phyloP scores from a whole-genome alignment of 768 basidiomycete species.

The Lentinus brumalis region DNA sequence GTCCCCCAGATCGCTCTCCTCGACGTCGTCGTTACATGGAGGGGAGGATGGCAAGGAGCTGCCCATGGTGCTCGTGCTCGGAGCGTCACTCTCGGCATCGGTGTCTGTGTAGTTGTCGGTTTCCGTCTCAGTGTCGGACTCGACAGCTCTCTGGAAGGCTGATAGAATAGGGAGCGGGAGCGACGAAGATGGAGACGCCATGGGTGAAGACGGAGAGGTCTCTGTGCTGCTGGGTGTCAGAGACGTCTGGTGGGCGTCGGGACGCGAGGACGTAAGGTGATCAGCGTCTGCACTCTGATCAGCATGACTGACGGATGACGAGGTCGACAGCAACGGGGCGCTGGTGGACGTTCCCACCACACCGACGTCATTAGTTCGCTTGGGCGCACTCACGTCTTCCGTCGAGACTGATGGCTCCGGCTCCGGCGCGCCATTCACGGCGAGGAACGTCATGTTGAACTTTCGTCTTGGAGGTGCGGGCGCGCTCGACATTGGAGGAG shows the following conservation, averaged over 20 bases:
- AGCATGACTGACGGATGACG: conserved; percentile 1
- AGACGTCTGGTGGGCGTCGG: background rate
- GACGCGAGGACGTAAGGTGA: conserved; percentile 1
- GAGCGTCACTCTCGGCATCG: conserved; percentile 29
- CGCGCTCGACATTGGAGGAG: background rate
- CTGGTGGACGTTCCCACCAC: conserved; percentile 1
- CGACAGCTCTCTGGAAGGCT: background rate
- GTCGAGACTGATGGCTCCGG: background rate
- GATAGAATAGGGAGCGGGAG: conserved; percentile 14
- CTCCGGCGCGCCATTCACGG: conserved; percentile 13
- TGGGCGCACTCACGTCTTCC: background rate
- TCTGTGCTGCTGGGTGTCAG: background rate
- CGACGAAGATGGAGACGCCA: conserved; percentile 19
- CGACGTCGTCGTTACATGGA: conserved; percentile 13
- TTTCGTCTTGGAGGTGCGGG: conserved; percentile 9
- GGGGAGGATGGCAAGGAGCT: conserved; percentile 21
- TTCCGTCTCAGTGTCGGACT: conserved; percentile 23
- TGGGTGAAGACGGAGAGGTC: background rate
- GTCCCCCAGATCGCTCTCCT: conserved; percentile 5
- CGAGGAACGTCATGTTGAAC: conserved; percentile 22
- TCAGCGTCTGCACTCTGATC: conserved; percentile 9
- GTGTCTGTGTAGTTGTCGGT: conserved; percentile 25
- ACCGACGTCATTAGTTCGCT: background rate
- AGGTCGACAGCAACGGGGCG: conserved; percentile 11
- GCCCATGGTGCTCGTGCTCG: conserved; percentile 24